Evolutionary conservation across 208 protist genomes (phyloP).

Genomic region (Leishmania mexicana): DNA sequence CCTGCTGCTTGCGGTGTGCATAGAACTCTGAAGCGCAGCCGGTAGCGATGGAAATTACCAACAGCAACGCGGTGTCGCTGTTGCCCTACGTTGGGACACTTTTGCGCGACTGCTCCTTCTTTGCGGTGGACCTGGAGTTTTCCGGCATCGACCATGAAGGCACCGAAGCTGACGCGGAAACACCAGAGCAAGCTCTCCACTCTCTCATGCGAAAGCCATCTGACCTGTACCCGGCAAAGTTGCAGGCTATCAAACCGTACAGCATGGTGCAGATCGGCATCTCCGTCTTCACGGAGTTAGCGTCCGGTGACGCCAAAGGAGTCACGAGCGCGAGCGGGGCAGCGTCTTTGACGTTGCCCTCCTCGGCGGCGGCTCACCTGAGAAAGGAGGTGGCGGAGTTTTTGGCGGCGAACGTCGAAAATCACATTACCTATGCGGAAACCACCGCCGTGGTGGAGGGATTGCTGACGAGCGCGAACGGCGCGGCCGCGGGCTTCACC

Average conservation of each 20-base stretch:
- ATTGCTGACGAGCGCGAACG: not conserved
- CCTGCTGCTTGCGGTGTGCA: not conserved
- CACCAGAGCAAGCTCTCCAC: not conserved
- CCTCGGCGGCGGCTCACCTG: not conserved
- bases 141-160: constrained; percentile 48
- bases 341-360: not conserved
- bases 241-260: constrained; percentile 35
- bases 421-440: not conserved
- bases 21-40: not conserved
- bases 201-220: constrained; percentile 34
- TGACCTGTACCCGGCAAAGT: constrained; percentile 44
- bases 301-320: not conserved
- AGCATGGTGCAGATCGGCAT: constrained; percentile 67
- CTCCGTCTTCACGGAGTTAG: constrained; percentile 44
- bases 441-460: not conserved
- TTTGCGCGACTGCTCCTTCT: constrained; percentile 42
- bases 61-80: constrained; percentile 32
- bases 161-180: not conserved
- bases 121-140: constrained; percentile 71
- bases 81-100: constrained; percentile 28
- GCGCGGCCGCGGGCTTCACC: not conserved
- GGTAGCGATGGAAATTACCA: constrained; percentile 40
- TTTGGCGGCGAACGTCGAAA: not conserved
- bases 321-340: not conserved
- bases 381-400: not conserved